Base-by-base conservation (phyloP, 805 yeast genomes). In the Candida anglica region DNA sequence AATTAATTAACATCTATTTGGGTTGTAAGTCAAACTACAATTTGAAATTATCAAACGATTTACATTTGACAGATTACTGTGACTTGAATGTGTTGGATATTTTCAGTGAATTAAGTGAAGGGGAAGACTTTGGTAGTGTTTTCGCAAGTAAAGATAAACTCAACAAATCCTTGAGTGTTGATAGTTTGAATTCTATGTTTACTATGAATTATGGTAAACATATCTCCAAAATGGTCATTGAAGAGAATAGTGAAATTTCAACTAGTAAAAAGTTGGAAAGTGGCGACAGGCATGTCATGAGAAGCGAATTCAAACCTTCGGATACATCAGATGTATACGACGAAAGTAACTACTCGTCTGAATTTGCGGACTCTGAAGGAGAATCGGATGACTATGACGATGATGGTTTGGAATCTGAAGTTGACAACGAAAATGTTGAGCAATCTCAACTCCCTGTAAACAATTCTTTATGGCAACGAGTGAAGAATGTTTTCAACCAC, bases 1-100 rank as follows among this genome's bases (percentile, higher is more conserved):
- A 74, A 30, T 67, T 82, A 25, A 82, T 86, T 40, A 69, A 72
- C 28, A 50, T 81, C 27, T 67, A 86, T 42, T 52, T 81, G 27
- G 78, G 71, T 23, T 79, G 82, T 52, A 81, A 79, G 33, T 83
- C 91, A 1, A 77, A 75, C 44, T 57, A 73, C 42, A 63, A 68
- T 24, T 53, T 71, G 37, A 73, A 61, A 47, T 68, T 84, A 17
- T 58, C 67, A 30, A 74, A 73, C 44, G 81, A 81, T 10, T 42
- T 60, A 40, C 45, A 47, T 30, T 50, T 66, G 39, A 62, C 52
- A 33, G 71, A 67, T 37, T 67, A 67, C 46, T 60, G 69, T 47
- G 73, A 67, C 46, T 52, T 63, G 46, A 67, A 67, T 43, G 72
- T 67, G 3, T 46, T 67, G 41, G 72, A 67, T 47, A 43, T 67